Percentiles rank a stretch among this genome's conserved stretches.
Conservation (phyloP, 306 rosid species). For the Vigna angularis region DNA sequence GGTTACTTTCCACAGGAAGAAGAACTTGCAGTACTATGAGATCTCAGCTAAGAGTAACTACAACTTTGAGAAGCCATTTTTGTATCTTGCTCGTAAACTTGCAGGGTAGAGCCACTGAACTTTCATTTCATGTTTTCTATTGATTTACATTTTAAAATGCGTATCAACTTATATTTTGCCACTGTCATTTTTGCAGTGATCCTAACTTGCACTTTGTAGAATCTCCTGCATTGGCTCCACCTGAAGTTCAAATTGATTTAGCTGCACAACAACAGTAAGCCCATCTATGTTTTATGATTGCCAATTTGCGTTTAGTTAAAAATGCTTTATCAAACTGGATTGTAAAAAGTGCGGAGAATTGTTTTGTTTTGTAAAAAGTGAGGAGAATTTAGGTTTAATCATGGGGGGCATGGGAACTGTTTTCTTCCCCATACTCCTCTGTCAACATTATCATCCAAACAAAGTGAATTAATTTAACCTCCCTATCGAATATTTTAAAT, state of each 20-base stretch:
- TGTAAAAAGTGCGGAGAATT: neutral
- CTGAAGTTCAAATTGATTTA: constrained; percentile 84
- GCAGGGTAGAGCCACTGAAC: constrained; percentile 56
- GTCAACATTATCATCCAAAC: neutral
- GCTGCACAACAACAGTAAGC: constrained; percentile 75
- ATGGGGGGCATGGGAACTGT: too few relatives aligned
- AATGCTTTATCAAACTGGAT: neutral
- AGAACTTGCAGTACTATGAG: constrained; percentile 82
- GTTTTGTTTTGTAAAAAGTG: neutral
- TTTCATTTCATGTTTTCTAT: neutral
- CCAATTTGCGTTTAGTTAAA: neutral
- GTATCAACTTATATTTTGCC: neutral
- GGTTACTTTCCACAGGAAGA: constrained; percentile 87
- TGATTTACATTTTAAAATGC: neutral
- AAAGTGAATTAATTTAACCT: neutral
- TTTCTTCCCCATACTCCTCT: neutral
- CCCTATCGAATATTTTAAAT: neutral
- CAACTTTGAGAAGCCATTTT: constrained; percentile 78
- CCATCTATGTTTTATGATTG: neutral
- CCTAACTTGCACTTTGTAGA: constrained; percentile 84
- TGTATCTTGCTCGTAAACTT: constrained; percentile 86
- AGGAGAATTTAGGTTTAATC: neutral
- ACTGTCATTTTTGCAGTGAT: constrained; percentile 59
- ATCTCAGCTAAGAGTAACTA: constrained; percentile 90
- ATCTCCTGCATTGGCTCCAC: constrained; percentile 91